Evolutionary conservation across 2,329 filamentous ascomycete species (phyloP).

Genomic region (Fonsecaea multimorphosa): DNA sequence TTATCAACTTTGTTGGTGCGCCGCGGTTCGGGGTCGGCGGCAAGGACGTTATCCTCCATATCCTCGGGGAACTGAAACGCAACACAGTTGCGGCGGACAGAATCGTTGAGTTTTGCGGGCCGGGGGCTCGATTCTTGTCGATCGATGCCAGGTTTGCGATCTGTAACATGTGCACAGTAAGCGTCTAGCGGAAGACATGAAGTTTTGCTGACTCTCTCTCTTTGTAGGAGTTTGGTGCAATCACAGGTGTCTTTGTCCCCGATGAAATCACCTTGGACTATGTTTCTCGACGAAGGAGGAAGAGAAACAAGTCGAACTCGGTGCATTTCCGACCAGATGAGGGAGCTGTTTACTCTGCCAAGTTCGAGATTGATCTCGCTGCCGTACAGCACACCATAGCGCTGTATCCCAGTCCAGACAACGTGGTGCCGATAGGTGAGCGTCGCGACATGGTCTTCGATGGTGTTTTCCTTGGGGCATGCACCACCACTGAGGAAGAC

Average conservation of each 20-base stretch:
- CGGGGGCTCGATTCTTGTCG: constrained; percentile 48
- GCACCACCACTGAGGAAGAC: constrained; percentile 55
- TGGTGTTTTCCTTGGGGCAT: constrained; percentile 56
- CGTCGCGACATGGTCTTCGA: constrained; percentile 45
- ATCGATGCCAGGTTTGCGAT: constrained; percentile 57
- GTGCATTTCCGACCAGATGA: constrained; percentile 51
- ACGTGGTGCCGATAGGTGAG: constrained; percentile 51
- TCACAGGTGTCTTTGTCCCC: constrained; percentile 51
- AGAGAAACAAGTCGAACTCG: constrained; percentile 43
- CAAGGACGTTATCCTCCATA: constrained; percentile 56
- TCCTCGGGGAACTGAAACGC: constrained; percentile 51
- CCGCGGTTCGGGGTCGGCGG: constrained; percentile 49
- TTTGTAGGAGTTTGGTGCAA: constrained; percentile 50
- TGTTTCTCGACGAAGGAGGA: constrained; percentile 43
- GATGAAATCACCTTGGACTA: constrained; percentile 48
- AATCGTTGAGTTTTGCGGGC: constrained; percentile 54
- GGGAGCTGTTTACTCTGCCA: constrained; percentile 48
- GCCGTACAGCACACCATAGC: constrained; percentile 49
- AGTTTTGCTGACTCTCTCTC: neutral
- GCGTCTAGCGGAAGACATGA: neutral
- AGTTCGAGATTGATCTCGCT: constrained; percentile 47
- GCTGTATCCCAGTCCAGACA: constrained; percentile 51
- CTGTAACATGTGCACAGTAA: constrained; percentile 53
- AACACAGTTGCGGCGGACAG: constrained; percentile 55
- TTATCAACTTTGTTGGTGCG: constrained; percentile 49